Evolutionary conservation across 768 basidiomycete genomes (phyloP).

Genomic region (Brasilioporus rufonigricans): DNA sequence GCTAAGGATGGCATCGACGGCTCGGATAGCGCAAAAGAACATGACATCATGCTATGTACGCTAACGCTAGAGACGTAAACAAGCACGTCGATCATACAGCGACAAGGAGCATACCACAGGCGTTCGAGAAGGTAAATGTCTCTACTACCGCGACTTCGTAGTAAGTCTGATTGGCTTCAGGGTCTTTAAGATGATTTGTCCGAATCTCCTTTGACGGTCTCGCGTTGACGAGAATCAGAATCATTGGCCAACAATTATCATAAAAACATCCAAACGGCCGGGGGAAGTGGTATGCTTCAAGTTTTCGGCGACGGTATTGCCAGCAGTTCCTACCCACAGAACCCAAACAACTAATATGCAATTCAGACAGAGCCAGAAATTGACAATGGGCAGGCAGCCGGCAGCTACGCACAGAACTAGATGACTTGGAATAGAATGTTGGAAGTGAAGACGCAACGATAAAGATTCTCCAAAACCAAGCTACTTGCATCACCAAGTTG

Average conservation of each 20-base stretch:
- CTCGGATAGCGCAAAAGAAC: conserved; percentile 24
- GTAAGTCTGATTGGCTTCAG: conserved; percentile 12
- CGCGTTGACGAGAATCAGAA: not conserved
- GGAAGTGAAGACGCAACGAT: conserved; percentile 15
- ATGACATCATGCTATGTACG: conserved; percentile 22
- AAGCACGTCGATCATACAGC: not conserved
- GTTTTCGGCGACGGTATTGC: conserved; percentile 9
- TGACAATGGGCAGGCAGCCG: too few species aligned
- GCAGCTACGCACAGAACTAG: conserved; percentile 24
- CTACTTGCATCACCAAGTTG: conserved; percentile 8
- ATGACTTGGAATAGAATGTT: conserved; percentile 25
- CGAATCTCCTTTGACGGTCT: not conserved
- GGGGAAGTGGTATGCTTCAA: conserved; percentile 11
- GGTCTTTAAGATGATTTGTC: conserved; percentile 8
- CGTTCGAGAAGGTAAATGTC: conserved; percentile 18
- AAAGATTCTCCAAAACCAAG: conserved; percentile 11
- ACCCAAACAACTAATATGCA: conserved; percentile 14
- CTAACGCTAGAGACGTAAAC: conserved; percentile 16
- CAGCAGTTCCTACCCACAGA: conserved; percentile 19
- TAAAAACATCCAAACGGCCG: conserved; percentile 19
- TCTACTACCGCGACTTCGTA: conserved; percentile 20
- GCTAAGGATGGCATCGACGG: conserved; percentile 21
- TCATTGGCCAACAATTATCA: conserved; percentile 4
- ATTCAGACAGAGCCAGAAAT: not conserved
- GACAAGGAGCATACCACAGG: conserved; percentile 17